Conservation (phyloP, 108 stramenopile genomes). For the Schizochytrium sp. region DNA sequence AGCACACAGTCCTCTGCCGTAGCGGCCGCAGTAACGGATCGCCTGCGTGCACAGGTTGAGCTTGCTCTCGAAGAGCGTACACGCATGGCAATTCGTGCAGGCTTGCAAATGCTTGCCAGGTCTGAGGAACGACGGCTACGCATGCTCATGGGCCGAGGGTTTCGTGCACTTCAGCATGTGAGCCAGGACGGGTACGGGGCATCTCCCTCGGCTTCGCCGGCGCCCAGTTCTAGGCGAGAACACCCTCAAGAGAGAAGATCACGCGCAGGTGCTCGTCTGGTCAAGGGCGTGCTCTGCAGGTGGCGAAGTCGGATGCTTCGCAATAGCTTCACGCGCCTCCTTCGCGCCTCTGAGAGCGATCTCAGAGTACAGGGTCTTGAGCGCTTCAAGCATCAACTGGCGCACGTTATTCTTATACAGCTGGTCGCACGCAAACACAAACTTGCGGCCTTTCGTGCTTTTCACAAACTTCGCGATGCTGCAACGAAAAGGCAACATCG, state of each 20-base stretch:
- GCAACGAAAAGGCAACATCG: not conserved
- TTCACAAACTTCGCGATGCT: not conserved
- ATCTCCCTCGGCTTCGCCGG: too few relatives aligned
- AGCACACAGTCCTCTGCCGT: not conserved
- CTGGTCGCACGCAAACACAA: not conserved
- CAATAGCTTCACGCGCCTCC: not conserved
- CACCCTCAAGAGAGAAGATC: not conserved
- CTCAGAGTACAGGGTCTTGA: not conserved
- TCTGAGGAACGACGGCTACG: not conserved
- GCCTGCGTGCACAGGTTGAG: not conserved
- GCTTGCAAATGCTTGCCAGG: not conserved
- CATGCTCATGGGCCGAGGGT: not conserved
- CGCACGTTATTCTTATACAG: not conserved
- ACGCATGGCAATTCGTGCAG: not conserved
- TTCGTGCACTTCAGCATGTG: not conserved
- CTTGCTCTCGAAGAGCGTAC: not conserved
- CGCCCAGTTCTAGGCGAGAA: not conserved
- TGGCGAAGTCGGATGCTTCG: not conserved
- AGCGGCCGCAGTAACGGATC: not conserved
- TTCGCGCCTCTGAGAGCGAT: not conserved
- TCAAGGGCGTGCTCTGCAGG: not conserved
- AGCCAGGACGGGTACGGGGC: not conserved
- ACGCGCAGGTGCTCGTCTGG: not conserved
- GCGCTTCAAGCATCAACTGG: not conserved
- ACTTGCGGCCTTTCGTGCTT: not conserved